Evolutionary conservation across 2,329 filamentous ascomycete species (phyloP).

Genomic region (Sphaerulina musiva): DNA sequence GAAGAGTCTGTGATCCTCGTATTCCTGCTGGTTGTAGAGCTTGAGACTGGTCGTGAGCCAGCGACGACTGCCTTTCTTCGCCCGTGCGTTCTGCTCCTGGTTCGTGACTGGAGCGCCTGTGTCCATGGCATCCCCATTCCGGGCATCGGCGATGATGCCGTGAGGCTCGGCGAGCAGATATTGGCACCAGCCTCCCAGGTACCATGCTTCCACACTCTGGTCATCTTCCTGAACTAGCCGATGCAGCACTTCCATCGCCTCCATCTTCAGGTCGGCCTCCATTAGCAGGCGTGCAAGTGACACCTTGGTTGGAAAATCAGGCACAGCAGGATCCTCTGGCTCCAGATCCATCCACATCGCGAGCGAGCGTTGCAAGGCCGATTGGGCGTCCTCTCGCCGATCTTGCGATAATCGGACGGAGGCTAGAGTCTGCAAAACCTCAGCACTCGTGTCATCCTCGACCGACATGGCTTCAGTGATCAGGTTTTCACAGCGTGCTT

Average conservation of each 20-base stretch:
- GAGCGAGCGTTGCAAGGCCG: constrained; percentile 71
- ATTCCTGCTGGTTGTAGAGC: constrained; percentile 71
- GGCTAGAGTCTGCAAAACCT: constrained; percentile 92
- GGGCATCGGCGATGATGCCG: constrained; percentile 28
- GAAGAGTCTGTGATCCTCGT: constrained; percentile 73
- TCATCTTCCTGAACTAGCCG: constrained; percentile 83
- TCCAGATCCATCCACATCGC: constrained; percentile 75
- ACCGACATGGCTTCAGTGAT: constrained; percentile 86
- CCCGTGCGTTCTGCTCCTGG: constrained; percentile 37
- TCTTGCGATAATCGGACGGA: constrained; percentile 88
- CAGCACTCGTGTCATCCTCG: constrained; percentile 65
- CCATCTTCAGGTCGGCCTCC: constrained; percentile 78
- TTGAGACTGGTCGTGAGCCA: constrained; percentile 78
- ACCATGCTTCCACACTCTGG: constrained; percentile 91
- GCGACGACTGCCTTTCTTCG: constrained; percentile 67
- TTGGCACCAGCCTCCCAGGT: constrained; percentile 89
- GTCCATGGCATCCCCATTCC: constrained; percentile 21
- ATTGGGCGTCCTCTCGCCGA: constrained; percentile 68
- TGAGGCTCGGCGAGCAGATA: constrained; percentile 70
- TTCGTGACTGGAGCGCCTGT: constrained; percentile 37
- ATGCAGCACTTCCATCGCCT: constrained; percentile 79
- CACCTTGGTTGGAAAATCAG: constrained; percentile 80
- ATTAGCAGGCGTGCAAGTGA: constrained; percentile 79
- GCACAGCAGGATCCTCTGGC: constrained; percentile 64
- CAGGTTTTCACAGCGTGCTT: constrained; percentile 76